Percentiles rank a stretch among this genome's conserved stretches.
Conservation (phyloP, 1,139 yeast genomes). For the Scheffersomyces quercinus region DNA sequence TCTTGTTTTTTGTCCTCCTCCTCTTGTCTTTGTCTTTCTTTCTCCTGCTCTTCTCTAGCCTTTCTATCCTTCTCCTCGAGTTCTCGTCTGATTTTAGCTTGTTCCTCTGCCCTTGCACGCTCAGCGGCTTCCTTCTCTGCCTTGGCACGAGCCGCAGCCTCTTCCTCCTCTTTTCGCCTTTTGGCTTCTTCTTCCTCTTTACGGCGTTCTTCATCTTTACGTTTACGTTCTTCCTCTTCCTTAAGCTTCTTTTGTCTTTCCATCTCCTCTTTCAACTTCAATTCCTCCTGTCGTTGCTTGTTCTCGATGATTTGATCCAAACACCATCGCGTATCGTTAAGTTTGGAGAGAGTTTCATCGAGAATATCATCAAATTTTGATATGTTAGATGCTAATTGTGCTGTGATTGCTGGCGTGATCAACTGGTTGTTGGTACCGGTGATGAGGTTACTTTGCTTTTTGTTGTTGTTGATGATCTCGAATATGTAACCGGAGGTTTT, state of each 20-base stretch:
- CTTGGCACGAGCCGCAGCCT: slow-evolving; percentile 4
- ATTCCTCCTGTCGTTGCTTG: slow-evolving; percentile 44
- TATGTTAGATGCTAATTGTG: slow-evolving; percentile 40
- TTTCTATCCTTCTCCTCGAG: slow-evolving; percentile 9
- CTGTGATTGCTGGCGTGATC: slow-evolving; percentile 41
- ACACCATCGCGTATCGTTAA: slow-evolving; percentile 50
- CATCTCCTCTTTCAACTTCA: slow-evolving; percentile 39
- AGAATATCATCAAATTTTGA: slow-evolving; percentile 42
- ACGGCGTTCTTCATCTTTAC: slow-evolving; percentile 14
- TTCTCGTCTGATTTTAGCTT: slow-evolving; percentile 12
- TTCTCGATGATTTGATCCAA: slow-evolving; percentile 46
- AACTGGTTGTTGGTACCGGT: slow-evolving; percentile 48
- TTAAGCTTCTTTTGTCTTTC: slow-evolving; percentile 30
- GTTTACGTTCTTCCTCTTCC: slow-evolving; percentile 21
- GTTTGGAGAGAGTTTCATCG: slow-evolving; percentile 45
- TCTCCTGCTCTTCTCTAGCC: slow-evolving; percentile 9
- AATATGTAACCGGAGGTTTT: slow-evolving; percentile 47
- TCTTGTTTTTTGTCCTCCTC: slow-evolving; percentile 8
- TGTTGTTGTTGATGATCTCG: slow-evolving; percentile 45
- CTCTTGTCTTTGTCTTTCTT: slow-evolving; percentile 15
- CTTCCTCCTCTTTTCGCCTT: slow-evolving; percentile 6
- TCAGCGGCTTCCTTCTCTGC: slow-evolving; percentile 9
- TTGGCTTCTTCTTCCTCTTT: slow-evolving; percentile 12
- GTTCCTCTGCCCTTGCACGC: slow-evolving; percentile 11
- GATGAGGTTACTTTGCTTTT: slow-evolving; percentile 42